Percentiles rank a stretch among this genome's conserved stretches.
phyloP scores from a whole-genome alignment of 495 filamentous ascomycete genomes.

The Tuber aestivum region DNA sequence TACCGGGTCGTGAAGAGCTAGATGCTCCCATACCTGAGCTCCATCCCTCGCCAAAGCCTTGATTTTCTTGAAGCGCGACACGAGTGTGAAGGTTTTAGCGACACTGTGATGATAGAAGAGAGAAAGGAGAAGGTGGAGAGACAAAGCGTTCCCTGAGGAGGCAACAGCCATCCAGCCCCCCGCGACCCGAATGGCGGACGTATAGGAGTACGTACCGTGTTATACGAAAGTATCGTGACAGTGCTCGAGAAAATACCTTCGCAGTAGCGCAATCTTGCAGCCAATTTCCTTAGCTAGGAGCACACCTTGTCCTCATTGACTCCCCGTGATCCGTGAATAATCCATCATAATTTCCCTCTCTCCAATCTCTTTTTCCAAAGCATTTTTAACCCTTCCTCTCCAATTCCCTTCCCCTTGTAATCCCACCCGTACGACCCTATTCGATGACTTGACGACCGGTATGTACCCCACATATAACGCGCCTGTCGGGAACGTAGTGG shows the following conservation, averaged over 20 bases:
- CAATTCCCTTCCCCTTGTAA: background rate
- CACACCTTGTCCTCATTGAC: background rate
- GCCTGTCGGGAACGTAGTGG: background rate
- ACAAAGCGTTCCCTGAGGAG: background rate
- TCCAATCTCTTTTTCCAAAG: background rate
- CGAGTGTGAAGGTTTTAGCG: background rate
- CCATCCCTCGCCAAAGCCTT: background rate
- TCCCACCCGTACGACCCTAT: background rate
- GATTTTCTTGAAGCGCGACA: background rate
- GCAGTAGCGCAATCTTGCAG: background rate
- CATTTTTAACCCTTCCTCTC: background rate
- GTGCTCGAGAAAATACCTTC: background rate
- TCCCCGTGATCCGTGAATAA: background rate
- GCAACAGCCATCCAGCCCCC: background rate
- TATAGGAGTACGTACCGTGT: too few species aligned
- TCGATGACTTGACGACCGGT: background rate
- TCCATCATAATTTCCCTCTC: background rate
- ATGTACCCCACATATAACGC: background rate
- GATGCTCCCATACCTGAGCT: background rate
- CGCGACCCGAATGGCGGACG: background rate
- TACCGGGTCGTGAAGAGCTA: background rate
- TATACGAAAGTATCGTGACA: background rate
- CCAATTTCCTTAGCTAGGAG: background rate
- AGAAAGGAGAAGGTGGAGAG: background rate
- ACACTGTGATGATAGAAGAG: background rate